These are phyloP conservation scores for Talaromyces funiculosus DNA, from an alignment of 2,329 filamentous ascomycete genomes.

Conservation along the genomic window DNA sequence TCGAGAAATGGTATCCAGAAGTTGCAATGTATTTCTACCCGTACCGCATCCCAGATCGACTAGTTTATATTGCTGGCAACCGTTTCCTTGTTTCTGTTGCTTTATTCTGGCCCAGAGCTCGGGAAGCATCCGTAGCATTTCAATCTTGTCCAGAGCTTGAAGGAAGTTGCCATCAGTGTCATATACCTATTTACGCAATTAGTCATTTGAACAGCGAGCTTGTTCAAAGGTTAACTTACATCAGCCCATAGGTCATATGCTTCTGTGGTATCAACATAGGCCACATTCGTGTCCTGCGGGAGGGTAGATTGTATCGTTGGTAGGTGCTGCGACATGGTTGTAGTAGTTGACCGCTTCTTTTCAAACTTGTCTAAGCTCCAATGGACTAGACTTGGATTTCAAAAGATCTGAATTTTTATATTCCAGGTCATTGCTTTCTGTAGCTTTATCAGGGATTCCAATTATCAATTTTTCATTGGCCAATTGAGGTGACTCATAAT, in stretches of 20 bases:
- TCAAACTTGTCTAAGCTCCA: background rate
- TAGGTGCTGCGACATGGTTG: slow-evolving; percentile 9
- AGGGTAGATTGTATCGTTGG: slow-evolving; percentile 11
- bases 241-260: slow-evolving; percentile 36
- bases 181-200: slow-evolving; percentile 43
- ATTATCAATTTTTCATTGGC: background rate
- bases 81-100: background rate
- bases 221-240: slow-evolving; percentile 18
- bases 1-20: slow-evolving; percentile 25
- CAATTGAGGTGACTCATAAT: background rate
- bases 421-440: too few relatives aligned
- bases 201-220: background rate
- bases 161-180: slow-evolving; percentile 63
- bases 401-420: too few relatives aligned
- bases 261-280: slow-evolving; percentile 31
- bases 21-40: slow-evolving; percentile 55
- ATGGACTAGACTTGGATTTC: too few relatives aligned
- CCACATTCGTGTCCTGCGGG: slow-evolving; percentile 5
- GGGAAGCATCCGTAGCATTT: slow-evolving; percentile 50
- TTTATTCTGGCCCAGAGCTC: slow-evolving; percentile 33
- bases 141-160: slow-evolving; percentile 56
- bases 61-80: slow-evolving; percentile 30
- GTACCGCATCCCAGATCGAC: slow-evolving; percentile 64
- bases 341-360: background rate
- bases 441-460: background rate